phyloP scores from a whole-genome alignment of 805 yeast genomes.

The Wickerhamomyces bisporus region DNA sequence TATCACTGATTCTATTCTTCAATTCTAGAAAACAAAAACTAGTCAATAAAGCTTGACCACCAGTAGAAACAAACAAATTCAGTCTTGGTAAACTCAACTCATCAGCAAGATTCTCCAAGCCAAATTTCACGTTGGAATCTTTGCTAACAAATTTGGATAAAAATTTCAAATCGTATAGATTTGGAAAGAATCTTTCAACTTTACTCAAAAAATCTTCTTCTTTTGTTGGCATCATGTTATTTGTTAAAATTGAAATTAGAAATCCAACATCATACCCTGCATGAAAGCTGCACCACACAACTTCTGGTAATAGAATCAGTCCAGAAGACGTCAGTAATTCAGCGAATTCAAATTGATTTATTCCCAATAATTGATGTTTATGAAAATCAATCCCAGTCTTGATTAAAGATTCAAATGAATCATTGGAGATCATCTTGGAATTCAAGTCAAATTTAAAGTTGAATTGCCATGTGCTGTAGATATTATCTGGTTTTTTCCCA shows the following conservation, averaged over 20 bases:
- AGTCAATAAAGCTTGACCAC: constrained; percentile 58
- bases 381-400: constrained; percentile 82
- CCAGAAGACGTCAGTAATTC: constrained; percentile 85
- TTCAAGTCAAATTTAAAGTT: constrained; percentile 78
- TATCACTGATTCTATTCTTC: constrained; percentile 28
- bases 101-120: constrained; percentile 63
- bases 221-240: constrained; percentile 71
- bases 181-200: constrained; percentile 71
- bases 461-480: constrained; percentile 90
- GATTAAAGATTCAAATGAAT: constrained; percentile 71
- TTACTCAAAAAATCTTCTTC: constrained; percentile 74
- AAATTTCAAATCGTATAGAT: constrained; percentile 74
- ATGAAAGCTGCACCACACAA: constrained; percentile 90
- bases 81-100: constrained; percentile 64
- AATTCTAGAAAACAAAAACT: constrained; percentile 59
- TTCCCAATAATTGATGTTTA: constrained; percentile 70
- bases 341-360: constrained; percentile 74
- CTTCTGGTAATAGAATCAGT: constrained; percentile 55
- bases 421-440: constrained; percentile 81
- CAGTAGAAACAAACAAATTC: constrained; percentile 49
- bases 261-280: constrained; percentile 95
- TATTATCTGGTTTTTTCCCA: constrained; percentile 64
- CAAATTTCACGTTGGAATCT: constrained; percentile 29
- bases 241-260: constrained; percentile 68
- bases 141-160: constrained; percentile 27